Evolutionary conservation across 176 grass and related monocot species (phyloP).

Genomic region (Paspalum vaginatum): DNA sequence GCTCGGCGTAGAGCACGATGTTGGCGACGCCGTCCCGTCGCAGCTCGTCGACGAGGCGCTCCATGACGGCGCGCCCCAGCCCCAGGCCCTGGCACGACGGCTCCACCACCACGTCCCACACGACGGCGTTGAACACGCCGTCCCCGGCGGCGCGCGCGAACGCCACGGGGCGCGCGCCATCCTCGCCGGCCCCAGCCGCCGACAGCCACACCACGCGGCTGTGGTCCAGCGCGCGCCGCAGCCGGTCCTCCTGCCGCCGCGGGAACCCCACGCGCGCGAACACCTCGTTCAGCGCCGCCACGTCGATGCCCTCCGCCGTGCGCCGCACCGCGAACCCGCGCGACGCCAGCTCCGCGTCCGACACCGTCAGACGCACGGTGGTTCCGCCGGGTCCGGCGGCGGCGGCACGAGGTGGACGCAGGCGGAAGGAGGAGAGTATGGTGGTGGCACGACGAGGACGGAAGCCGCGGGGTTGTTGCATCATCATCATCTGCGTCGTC

Average conservation of each 20-base stretch:
- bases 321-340: constrained; percentile 71
- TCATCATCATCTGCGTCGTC: no score
- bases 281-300: constrained; percentile 76
- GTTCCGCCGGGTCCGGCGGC: not conserved
- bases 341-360: constrained; percentile 67
- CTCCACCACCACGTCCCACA: constrained; percentile 95
- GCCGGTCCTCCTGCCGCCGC: constrained; percentile 62
- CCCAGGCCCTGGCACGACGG: constrained; percentile 82
- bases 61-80: constrained; percentile 86
- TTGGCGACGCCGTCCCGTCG: constrained; percentile 65
- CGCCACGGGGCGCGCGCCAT: constrained; percentile 58
- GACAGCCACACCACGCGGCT: constrained; percentile 84
- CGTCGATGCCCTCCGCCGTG: constrained; percentile 54
- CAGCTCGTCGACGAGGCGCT: constrained; percentile 72
- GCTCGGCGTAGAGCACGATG: constrained; percentile 92
- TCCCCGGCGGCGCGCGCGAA: constrained; percentile 92
- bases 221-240: constrained; percentile 72
- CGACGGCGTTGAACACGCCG: constrained; percentile 96
- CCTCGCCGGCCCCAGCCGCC: not conserved
- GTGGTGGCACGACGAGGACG: no score
- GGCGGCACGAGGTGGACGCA: not conserved
- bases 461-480: no score
- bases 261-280: constrained; percentile 89
- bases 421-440: no score
- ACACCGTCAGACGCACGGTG: constrained; percentile 47